phyloP scores from a whole-genome alignment of 768 basidiomycete species.

The Mycena rebaudengoi region DNA sequence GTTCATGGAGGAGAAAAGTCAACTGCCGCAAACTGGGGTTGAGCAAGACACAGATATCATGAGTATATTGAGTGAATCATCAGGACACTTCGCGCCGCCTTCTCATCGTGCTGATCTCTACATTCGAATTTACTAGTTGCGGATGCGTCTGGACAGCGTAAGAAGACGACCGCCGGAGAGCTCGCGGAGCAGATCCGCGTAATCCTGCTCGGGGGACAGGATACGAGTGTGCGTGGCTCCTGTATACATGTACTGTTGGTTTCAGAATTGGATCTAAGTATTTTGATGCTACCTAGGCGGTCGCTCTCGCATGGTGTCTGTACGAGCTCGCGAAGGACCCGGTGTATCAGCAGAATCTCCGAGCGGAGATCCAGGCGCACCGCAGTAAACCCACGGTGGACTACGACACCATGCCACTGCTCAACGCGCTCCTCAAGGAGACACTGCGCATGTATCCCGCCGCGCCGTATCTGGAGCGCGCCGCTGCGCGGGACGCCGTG shows the following conservation, averaged over 20 bases:
- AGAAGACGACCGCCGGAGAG: constrained; percentile 10
- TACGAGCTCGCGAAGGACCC: constrained; percentile 29
- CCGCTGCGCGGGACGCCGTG: constrained; percentile 38
- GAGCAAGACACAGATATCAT: constrained; percentile 14
- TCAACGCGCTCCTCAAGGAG: constrained; percentile 30
- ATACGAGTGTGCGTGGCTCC: constrained; percentile 16
- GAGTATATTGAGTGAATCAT: constrained; percentile 22
- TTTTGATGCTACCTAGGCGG: background rate
- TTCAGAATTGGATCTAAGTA: background rate
- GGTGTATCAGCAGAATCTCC: constrained; percentile 14
- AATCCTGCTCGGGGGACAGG: constrained; percentile 22
- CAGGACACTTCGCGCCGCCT: too few relatives aligned
- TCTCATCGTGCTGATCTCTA: too few relatives aligned
- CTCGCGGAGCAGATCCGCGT: constrained; percentile 22
- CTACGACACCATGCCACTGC: constrained; percentile 21
- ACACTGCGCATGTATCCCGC: constrained; percentile 10
- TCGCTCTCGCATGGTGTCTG: constrained; percentile 25
- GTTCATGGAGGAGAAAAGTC: constrained; percentile 8
- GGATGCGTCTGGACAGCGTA: constrained; percentile 4
- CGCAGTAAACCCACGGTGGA: too few relatives aligned
- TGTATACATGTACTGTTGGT: background rate
- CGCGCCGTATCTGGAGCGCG: constrained; percentile 15
- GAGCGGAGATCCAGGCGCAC: background rate
- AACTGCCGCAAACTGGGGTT: background rate
- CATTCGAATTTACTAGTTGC: too few relatives aligned